These are phyloP conservation scores for Urostyla sp. DNA, from an alignment of 73 alveolate species.

Conservation along the genomic window DNA sequence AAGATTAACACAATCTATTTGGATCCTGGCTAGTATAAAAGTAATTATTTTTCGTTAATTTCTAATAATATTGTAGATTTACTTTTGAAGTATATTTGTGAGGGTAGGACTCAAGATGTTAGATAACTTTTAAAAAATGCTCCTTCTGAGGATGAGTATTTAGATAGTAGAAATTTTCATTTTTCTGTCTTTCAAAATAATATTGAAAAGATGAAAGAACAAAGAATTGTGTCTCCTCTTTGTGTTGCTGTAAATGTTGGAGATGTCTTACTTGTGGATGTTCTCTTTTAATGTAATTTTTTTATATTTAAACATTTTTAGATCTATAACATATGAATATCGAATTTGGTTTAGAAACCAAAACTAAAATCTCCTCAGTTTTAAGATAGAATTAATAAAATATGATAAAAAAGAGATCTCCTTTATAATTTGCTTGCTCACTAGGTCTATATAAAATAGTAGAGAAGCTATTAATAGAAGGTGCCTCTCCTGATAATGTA, in stretches of 20 bases:
- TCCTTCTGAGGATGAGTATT: constrained; percentile 16
- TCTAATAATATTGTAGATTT: constrained; percentile 27
- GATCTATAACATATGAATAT: constrained; percentile 32
- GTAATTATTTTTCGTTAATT: not conserved
- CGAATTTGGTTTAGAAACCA: constrained; percentile 30
- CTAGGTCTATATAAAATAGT: constrained; percentile 36
- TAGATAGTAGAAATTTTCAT: constrained; percentile 42
- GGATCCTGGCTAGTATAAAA: constrained; percentile 31
- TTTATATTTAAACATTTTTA: not conserved
- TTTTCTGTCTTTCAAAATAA: constrained; percentile 17
- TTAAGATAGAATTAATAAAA: constrained; percentile 9
- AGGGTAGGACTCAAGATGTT: constrained; percentile 29
- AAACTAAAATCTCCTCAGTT: constrained; percentile 6
- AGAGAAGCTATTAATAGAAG: constrained; percentile 15
- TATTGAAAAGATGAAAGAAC: constrained; percentile 23
- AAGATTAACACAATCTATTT: no score
- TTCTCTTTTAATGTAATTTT: constrained; percentile 1
- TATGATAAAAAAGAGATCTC: constrained; percentile 13
- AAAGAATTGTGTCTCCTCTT: constrained; percentile 29
- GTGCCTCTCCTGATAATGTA: constrained; percentile 37
- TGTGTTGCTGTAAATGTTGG: constrained; percentile 51
- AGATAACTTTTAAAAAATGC: constrained; percentile 35
- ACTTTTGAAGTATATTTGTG: constrained; percentile 35
- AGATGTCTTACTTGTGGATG: constrained; percentile 27
- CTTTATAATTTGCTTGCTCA: constrained; percentile 25